phyloP scores from a whole-genome alignment of 257 asterid genomes.

The Dorcoceras hygrometricum region DNA sequence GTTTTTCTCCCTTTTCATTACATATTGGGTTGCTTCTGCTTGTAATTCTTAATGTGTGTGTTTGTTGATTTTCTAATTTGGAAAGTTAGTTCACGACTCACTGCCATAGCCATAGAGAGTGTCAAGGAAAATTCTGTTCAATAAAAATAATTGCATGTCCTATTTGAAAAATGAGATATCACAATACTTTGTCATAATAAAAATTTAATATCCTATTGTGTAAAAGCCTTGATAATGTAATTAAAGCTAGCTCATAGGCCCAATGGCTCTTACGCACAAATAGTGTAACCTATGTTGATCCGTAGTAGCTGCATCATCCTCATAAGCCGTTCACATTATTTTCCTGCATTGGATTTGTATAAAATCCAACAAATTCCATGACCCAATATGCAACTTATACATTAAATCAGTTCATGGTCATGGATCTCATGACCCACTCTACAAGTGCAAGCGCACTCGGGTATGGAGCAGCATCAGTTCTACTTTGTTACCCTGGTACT shows the following conservation, averaged over 20 bases:
- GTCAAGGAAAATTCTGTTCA: background rate
- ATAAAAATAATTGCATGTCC: background rate
- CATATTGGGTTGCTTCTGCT: background rate
- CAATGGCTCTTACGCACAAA: too few species aligned
- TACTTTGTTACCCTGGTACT: background rate
- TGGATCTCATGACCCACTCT: background rate
- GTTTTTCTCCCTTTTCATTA: conserved; percentile 3
- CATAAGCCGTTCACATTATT: background rate
- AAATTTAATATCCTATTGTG: too few species aligned
- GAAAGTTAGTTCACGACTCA: background rate
- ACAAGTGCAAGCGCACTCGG: background rate
- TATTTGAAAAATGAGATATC: background rate
- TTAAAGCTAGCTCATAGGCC: too few species aligned
- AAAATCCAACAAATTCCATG: background rate
- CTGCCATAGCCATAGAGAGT: too few species aligned
- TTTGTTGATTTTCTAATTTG: background rate
- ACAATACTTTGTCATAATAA: too few species aligned
- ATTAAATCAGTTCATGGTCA: background rate
- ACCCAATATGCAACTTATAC: background rate
- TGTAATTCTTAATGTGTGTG: background rate
- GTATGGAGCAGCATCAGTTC: background rate
- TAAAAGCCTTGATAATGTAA: too few species aligned
- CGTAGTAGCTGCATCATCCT: background rate
- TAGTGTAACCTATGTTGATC: background rate
- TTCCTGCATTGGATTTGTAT: background rate